Conservation (phyloP, 140 eudicot genomes). For the Flaveria floridana region DNA sequence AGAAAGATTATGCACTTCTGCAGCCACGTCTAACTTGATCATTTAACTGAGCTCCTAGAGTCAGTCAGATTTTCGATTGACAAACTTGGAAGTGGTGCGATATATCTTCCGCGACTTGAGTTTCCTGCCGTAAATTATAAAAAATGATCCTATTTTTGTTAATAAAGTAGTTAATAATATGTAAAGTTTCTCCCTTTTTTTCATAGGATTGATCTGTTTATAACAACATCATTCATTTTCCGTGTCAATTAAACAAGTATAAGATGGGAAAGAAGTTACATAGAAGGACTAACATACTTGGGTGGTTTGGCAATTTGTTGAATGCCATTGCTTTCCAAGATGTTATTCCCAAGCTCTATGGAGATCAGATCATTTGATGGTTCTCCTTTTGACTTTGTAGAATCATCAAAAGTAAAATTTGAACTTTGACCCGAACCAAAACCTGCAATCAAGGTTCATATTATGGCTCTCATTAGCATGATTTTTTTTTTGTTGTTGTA, state of each 20-base stretch:
- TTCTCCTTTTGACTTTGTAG: constrained; percentile 36
- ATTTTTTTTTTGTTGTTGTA: neutral
- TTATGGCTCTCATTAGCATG: constrained; percentile 5
- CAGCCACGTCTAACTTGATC: constrained; percentile 19
- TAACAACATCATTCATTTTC: neutral
- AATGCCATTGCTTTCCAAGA: constrained; percentile 26
- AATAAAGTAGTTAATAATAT: neutral
- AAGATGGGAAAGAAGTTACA: neutral
- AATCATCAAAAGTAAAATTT: constrained; percentile 35
- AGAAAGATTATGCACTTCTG: constrained; percentile 23
- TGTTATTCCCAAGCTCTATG: constrained; percentile 33
- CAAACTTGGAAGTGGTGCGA: constrained; percentile 27
- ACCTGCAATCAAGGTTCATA: constrained; percentile 32
- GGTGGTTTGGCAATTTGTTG: constrained; percentile 35
- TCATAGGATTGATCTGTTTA: neutral
- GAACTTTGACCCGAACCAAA: constrained; percentile 42
- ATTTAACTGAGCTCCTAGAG: constrained; percentile 28
- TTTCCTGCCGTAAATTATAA: constrained; percentile 25
- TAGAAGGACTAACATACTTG: constrained; percentile 30
- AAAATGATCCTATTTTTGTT: neutral
- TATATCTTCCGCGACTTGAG: constrained; percentile 24
- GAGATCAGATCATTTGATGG: constrained; percentile 38
- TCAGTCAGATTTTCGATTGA: constrained; percentile 27
- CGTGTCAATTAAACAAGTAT: neutral
- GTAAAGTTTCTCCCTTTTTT: constrained; percentile 8